Percentiles rank a stretch among this genome's conserved stretches.
These are phyloP conservation scores for Kwoniella heveanensis DNA, from an alignment of 768 basidiomycete species.

Conservation along the genomic window DNA sequence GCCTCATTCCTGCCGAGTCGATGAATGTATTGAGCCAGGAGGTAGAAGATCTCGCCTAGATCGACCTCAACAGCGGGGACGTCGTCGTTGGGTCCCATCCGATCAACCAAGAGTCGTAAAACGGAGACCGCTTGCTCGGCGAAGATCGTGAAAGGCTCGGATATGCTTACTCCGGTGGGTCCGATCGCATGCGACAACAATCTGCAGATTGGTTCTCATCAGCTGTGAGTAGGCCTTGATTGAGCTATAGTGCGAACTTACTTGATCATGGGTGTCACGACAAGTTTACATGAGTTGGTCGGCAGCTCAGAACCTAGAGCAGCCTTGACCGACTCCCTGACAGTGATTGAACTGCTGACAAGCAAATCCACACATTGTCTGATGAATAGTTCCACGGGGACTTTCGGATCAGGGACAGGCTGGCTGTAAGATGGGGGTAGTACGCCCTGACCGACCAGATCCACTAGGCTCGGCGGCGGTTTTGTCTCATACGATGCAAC, in stretches of 20 bases:
- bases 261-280: constrained; percentile 75
- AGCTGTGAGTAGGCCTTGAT: no score
- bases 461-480: constrained; percentile 57
- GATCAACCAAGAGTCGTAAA: constrained; percentile 76
- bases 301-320: constrained; percentile 79
- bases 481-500: constrained; percentile 63
- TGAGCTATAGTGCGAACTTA: no score
- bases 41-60: constrained; percentile 56
- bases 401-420: constrained; percentile 15
- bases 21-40: constrained; percentile 68
- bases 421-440: constrained; percentile 39
- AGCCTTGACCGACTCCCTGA: constrained; percentile 78
- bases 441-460: constrained; percentile 33
- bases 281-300: constrained; percentile 66
- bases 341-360: constrained; percentile 64
- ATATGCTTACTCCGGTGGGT: constrained; percentile 25
- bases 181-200: constrained; percentile 32
- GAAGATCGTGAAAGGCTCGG: constrained; percentile 37
- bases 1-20: constrained; percentile 62
- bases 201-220: constrained; percentile 17
- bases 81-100: constrained; percentile 64
- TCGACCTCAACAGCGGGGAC: constrained; percentile 63
- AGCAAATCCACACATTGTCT: constrained; percentile 66
- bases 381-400: constrained; percentile 33
- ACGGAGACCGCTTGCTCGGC: constrained; percentile 69